These are phyloP conservation scores for Candida glaebosa DNA, from an alignment of 805 yeast species.

Conservation along the genomic window DNA sequence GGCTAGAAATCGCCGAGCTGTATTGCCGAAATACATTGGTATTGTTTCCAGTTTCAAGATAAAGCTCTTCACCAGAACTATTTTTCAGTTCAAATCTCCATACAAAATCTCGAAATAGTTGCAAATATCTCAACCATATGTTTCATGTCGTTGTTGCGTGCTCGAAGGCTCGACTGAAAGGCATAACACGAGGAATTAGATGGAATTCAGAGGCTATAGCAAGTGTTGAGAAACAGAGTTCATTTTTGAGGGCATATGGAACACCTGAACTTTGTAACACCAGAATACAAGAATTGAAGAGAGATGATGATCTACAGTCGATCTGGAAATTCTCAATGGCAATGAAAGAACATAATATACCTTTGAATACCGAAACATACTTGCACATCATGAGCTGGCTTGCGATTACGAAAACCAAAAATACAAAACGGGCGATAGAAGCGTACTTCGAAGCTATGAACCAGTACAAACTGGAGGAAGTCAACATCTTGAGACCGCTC, in stretches of 20 bases:
- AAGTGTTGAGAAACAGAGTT: background rate
- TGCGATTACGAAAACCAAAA: background rate
- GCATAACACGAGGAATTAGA: background rate
- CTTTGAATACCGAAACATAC: conserved; percentile 3
- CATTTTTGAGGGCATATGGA: background rate
- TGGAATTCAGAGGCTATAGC: background rate
- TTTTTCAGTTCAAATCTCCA: conserved; percentile 1
- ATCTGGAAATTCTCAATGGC: conserved; percentile 1
- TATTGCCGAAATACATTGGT: background rate
- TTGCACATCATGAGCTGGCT: conserved; percentile 4
- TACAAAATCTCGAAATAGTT: background rate
- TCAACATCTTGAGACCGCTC: background rate
- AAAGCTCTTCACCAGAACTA: background rate
- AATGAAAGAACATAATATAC: background rate
- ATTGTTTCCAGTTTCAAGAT: background rate
- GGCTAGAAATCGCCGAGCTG: conserved; percentile 17
- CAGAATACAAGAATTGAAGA: background rate
- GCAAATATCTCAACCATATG: background rate
- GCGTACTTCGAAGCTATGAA: conserved; percentile 3
- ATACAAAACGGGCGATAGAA: conserved; percentile 3
- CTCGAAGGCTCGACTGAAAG: background rate
- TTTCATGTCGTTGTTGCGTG: background rate
- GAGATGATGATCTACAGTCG: background rate
- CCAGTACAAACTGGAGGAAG: conserved; percentile 2
- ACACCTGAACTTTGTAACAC: background rate